phyloP scores from a whole-genome alignment of 805 yeast genomes.

The Saturnispora diversa region DNA sequence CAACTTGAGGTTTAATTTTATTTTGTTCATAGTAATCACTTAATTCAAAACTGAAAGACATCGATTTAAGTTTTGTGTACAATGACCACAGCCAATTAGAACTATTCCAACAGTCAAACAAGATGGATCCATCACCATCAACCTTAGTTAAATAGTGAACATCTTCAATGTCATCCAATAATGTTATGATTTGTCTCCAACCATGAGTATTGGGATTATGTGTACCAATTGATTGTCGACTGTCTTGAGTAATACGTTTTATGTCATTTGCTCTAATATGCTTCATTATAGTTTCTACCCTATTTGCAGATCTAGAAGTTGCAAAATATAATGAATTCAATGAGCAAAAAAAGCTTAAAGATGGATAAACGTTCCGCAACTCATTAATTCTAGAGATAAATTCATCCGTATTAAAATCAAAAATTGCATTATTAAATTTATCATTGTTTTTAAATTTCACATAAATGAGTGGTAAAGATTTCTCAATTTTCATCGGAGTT shows the following conservation, averaged over 20 bases:
- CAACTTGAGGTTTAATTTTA: neutral
- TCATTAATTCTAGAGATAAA: neutral
- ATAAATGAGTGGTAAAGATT: neutral
- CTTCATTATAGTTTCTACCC: neutral
- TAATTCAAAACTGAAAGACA: constrained; percentile 1
- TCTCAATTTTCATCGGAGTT: neutral
- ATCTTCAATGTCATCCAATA: constrained; percentile 1
- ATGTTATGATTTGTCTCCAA: constrained; percentile 4
- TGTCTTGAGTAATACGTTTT: neutral
- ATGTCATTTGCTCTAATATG: neutral
- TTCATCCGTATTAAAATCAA: neutral
- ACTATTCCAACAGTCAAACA: constrained; percentile 2
- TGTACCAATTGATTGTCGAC: neutral
- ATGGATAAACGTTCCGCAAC: neutral
- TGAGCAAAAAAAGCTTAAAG: neutral
- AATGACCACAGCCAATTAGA: constrained; percentile 6
- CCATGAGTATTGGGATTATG: neutral
- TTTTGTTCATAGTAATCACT: neutral
- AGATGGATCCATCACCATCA: neutral
- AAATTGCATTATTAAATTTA: neutral
- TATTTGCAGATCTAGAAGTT: neutral
- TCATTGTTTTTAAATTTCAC: neutral
- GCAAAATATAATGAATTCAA: neutral
- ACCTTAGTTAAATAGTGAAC: neutral
- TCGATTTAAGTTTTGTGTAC: neutral